phyloP scores from a whole-genome alignment of 352 stramenopile species.

The Phytopythium montanum region DNA sequence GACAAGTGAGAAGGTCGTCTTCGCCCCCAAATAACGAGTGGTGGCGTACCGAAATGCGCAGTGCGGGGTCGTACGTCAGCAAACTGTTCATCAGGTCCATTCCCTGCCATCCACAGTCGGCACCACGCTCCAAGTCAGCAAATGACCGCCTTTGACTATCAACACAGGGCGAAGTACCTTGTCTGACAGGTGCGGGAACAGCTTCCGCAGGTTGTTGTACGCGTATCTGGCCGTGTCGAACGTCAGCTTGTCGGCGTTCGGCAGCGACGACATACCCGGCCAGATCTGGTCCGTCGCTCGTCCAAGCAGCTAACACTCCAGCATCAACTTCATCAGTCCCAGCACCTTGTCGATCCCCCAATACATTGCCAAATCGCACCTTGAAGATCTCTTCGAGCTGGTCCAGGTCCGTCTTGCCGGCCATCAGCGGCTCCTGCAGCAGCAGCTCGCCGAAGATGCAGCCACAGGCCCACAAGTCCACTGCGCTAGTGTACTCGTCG shows the following conservation, averaged over 20 bases:
- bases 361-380: slow-evolving; percentile 11
- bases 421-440: slow-evolving; percentile 51
- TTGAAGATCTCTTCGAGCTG: slow-evolving; percentile 75
- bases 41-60: slow-evolving; percentile 40
- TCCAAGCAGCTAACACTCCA: slow-evolving; percentile 42
- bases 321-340: background rate
- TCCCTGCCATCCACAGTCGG: slow-evolving; percentile 22
- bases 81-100: slow-evolving; percentile 44
- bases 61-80: slow-evolving; percentile 47
- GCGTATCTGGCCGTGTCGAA: slow-evolving; percentile 29
- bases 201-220: slow-evolving; percentile 33
- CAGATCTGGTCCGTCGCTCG: slow-evolving; percentile 56
- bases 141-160: no score
- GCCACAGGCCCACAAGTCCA: slow-evolving; percentile 90
- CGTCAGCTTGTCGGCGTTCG: slow-evolving; percentile 33
- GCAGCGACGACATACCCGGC: slow-evolving; percentile 44
- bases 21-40: background rate
- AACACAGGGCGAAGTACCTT: slow-evolving; percentile 12
- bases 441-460: slow-evolving; percentile 63
- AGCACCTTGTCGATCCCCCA: background rate
- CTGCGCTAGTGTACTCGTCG: slow-evolving; percentile 80
- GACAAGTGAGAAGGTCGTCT: background rate
- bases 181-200: slow-evolving; percentile 35
- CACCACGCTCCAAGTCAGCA: background rate
- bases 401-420: slow-evolving; percentile 57